Base-by-base conservation (phyloP, 192 early-diverging fungal species). In the Linnemannia hyalina region DNA sequence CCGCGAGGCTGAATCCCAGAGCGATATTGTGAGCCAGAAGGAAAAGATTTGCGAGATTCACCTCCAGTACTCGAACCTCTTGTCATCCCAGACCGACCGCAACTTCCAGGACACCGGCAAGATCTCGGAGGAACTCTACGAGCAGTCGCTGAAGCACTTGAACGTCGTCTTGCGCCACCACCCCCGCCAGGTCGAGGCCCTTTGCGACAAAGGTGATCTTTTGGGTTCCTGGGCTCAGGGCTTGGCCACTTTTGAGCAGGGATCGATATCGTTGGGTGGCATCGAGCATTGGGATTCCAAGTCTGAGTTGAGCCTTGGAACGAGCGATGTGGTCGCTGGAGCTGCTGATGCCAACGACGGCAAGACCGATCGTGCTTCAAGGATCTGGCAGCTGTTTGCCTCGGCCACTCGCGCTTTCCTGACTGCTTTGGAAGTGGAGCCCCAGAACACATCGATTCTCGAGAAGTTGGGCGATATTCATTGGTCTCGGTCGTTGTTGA, bases 171-270 rank as follows among this genome's bases (percentile, higher is more conserved):
- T 90, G 52, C 63, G 75, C 23, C 44, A 83, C n/a, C 88, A 90
- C 44, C 76, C 77, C 6, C 83, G 82, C 2, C 87, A 93, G 77
- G 90, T 90, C 5, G 90, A 93, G 77, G 92, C 92, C 3, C 79
- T 90, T 60, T 93, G 92, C 70, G 92, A 93, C 74, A 89, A 87
- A 32, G 92, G 90, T 8, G 92, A 93, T 88, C 73, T 93, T 5
- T 76, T 90, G 70, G 88, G 88, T 13, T 74, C 86, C 18, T 90
- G 83, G 74, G 91, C 90, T 29, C 91, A 92, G 35, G 86, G 88
- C 0, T 70, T 86, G 35, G 84, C 84, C 38, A 80, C 80, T 4
- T 78, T 85, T 77, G 83, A 80, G 47, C 75, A 81, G 49, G 76
- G 78, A 38, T 16, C 68, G 38, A 54, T 79, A 15, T 54, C 54